Percentiles rank a stretch among this genome's conserved stretches.
Conservation (phyloP, 2,329 filamentous ascomycete genomes). For the Colletotrichum neosansevieriae region DNA sequence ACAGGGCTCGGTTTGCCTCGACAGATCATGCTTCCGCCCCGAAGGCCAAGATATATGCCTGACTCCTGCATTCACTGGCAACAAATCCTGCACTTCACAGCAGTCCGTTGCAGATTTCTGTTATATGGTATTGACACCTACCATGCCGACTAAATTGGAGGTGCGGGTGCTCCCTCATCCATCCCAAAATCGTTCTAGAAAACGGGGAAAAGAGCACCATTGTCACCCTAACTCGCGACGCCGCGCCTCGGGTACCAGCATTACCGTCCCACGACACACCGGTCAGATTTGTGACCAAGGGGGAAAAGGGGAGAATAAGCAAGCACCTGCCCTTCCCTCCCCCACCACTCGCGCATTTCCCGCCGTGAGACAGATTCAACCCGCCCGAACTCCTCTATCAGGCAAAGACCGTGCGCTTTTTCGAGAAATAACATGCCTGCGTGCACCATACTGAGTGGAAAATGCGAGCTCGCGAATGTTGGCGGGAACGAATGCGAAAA, state of each 20-base stretch:
- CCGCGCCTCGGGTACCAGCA: constrained; percentile 29
- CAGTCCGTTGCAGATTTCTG: not conserved
- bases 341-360: constrained; percentile 14
- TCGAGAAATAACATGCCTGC: not conserved
- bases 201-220: not conserved
- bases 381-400: not conserved
- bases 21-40: not conserved
- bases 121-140: constrained; percentile 1
- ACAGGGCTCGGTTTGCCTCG: not conserved
- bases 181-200: constrained; percentile 18
- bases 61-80: too few species aligned
- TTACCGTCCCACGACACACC: constrained; percentile 15
- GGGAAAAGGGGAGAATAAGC: constrained; percentile 5
- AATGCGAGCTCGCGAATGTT: not conserved
- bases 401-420: constrained; percentile 21
- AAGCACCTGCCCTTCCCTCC: not conserved
- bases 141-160: not conserved
- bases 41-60: too few species aligned
- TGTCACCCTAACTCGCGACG: constrained; percentile 24
- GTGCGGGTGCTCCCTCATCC: constrained; percentile 3
- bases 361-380: constrained; percentile 16
- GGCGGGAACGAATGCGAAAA: not conserved
- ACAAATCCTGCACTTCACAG: not conserved
- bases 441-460: not conserved
- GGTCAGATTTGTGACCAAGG: constrained; percentile 4